phyloP scores from a whole-genome alignment of 257 asterid species.

The Solanum sejunctum region DNA sequence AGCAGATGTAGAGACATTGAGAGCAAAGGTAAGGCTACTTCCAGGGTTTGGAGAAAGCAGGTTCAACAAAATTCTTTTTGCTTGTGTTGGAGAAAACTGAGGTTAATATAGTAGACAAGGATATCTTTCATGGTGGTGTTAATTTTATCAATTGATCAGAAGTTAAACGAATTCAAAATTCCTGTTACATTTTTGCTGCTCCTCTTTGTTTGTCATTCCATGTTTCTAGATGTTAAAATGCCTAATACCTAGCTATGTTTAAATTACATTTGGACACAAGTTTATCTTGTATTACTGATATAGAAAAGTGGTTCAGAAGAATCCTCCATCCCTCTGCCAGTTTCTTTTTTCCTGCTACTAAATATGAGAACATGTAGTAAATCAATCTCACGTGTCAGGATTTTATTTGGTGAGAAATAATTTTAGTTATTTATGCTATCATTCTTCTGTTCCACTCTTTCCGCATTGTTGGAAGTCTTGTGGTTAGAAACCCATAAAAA shows the following conservation, averaged over 20 bases:
- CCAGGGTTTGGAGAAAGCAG: background rate
- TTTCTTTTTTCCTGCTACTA: background rate
- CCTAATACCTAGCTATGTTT: background rate
- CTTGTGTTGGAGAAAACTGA: background rate
- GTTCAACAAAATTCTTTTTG: background rate
- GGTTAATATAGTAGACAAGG: background rate
- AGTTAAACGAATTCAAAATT: background rate
- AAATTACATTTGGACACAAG: background rate
- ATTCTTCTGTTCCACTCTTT: background rate
- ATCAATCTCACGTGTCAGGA: background rate
- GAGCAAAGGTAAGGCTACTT: constrained; percentile 42
- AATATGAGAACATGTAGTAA: background rate
- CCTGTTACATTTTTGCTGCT: background rate
- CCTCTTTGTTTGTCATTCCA: background rate
- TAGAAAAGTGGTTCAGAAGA: background rate
- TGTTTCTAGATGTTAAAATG: background rate
- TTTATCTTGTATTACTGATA: background rate
- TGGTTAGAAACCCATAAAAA: background rate
- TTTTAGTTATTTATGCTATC: background rate
- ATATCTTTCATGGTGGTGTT: background rate
- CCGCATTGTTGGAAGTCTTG: background rate
- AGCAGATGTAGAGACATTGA: constrained; percentile 67
- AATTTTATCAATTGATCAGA: background rate
- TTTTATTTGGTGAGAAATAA: background rate
- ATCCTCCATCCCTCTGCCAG: background rate